Evolutionary conservation across 2,329 filamentous ascomycete genomes (phyloP).

Genomic region (Lecanicillium sp.): DNA sequence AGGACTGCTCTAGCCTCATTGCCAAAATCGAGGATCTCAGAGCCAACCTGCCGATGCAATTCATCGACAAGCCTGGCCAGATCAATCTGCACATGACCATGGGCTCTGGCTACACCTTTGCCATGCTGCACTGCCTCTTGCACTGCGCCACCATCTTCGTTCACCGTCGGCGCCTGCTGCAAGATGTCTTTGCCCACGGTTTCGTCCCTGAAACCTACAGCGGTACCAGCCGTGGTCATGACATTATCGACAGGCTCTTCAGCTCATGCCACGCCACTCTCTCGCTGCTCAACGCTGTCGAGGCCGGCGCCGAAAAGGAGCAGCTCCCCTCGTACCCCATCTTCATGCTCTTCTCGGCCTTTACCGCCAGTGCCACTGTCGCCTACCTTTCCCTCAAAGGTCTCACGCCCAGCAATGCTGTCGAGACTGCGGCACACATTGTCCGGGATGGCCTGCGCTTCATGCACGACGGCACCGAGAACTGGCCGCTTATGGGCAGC

Average conservation of each 20-base stretch:
- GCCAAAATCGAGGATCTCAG: slow-evolving; percentile 51
- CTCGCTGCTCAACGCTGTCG: slow-evolving; percentile 48
- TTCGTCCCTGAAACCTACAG: slow-evolving; percentile 52
- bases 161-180: slow-evolving; percentile 52
- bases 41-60: slow-evolving; percentile 50
- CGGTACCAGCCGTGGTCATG: slow-evolving; percentile 41
- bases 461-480: slow-evolving; percentile 53
- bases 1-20: slow-evolving; percentile 45
- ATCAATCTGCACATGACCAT: slow-evolving; percentile 58
- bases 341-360: slow-evolving; percentile 58
- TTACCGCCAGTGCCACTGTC: slow-evolving; percentile 55
- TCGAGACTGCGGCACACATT: slow-evolving; percentile 51
- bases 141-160: slow-evolving; percentile 57
- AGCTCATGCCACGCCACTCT: slow-evolving; percentile 55
- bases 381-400: slow-evolving; percentile 59
- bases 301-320: slow-evolving; percentile 52
- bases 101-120: slow-evolving; percentile 57
- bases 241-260: slow-evolving; percentile 51
- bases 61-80: slow-evolving; percentile 55
- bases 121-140: slow-evolving; percentile 56
- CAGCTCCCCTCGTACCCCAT: slow-evolving; percentile 55
- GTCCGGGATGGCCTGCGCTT: slow-evolving; percentile 54
- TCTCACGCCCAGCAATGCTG: slow-evolving; percentile 48
- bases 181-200: slow-evolving; percentile 47
- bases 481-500: slow-evolving; percentile 53